Conservation (phyloP, 1,139 yeast genomes). For the Geotrichum armillariae region DNA sequence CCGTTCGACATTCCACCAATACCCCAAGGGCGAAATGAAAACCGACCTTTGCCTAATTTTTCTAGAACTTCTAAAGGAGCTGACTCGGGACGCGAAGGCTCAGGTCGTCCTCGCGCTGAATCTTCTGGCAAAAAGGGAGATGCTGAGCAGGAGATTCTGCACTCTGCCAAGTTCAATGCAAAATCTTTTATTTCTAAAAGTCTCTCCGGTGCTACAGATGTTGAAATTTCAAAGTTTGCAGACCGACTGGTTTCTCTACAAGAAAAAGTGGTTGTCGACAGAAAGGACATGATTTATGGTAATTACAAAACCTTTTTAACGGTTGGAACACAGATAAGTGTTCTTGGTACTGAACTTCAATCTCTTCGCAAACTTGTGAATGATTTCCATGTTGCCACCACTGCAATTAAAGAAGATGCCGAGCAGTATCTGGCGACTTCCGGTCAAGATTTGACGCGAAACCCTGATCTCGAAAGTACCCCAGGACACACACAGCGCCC, state of each 20-base stretch:
- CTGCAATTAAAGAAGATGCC: slow-evolving; percentile 70
- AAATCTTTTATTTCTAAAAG: slow-evolving; percentile 53
- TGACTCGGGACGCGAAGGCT: neutral
- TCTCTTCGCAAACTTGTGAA: slow-evolving; percentile 59
- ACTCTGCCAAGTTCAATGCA: slow-evolving; percentile 42
- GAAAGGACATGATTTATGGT: slow-evolving; percentile 63
- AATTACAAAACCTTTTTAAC: slow-evolving; percentile 72
- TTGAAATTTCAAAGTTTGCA: slow-evolving; percentile 71
- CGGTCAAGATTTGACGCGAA: neutral
- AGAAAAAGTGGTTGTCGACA: slow-evolving; percentile 57
- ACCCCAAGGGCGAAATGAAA: slow-evolving; percentile 2
- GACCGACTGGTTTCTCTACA: slow-evolving; percentile 56
- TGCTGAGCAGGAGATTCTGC: slow-evolving; percentile 18
- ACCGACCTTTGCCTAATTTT: neutral
- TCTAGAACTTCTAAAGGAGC: neutral
- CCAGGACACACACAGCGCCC: neutral
- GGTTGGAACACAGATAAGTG: slow-evolving; percentile 63
- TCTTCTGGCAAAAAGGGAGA: neutral
- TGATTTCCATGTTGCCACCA: slow-evolving; percentile 62
- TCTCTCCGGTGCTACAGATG: slow-evolving; percentile 65
- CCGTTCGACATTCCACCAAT: slow-evolving; percentile 1
- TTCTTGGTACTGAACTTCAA: slow-evolving; percentile 64
- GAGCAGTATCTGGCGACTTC: slow-evolving; percentile 40
- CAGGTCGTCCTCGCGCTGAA: neutral
- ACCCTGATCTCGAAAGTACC: neutral